Base-by-base conservation (phyloP, 495 filamentous ascomycete species). In the Sporormia fimetaria region DNA sequence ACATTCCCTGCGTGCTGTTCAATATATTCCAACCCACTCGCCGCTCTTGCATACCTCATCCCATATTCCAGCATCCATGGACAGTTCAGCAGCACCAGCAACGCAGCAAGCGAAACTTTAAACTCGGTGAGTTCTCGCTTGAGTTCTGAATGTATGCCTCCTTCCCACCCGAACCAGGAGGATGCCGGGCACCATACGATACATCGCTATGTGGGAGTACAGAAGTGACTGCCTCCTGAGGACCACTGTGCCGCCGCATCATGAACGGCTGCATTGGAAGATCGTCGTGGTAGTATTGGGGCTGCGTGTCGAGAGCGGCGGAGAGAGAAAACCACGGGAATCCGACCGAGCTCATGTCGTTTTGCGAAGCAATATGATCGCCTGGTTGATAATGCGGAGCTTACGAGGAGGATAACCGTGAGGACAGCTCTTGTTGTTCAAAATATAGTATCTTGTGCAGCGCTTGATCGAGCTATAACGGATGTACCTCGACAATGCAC, bases 51-150 rank as follows among this genome's bases (percentile, higher is more conserved):
- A 63, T 86, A 86, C 37, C 81, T 81, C 71, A 87, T 79, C 40
- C 81, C 81, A 67, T 83, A 87, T 50, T 69, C 77, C 37, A 87
- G 61, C 0, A 81, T 87, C 37, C 69, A 76, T 4, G 81, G 81
- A 54, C 85, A 83, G 31, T 75, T 80, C 0, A 81, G 81, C 27
- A 87, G 59, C 34, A 87, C 55, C 3, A 81, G 81, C 40, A 86
- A 60, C 4, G 85, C 80, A 4, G 81, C 78, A 56, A 86, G 86
- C 41, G 72, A 78, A 33, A 87, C 80, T 9, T 80, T 82, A 75
- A 79, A 86, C n/a, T 83, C 61, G n/a, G 71, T 79, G 54, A 87
- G 85, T 49, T 87, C 81, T 45, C 81, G 67, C 61, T 82, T 84
- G 66, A 86, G 86, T 51, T 87, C 81, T 33, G 80, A 76, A 55